These are phyloP conservation scores for Neurospora crassa DNA, from an alignment of 2,329 filamentous ascomycete species.

Conservation along the genomic window DNA sequence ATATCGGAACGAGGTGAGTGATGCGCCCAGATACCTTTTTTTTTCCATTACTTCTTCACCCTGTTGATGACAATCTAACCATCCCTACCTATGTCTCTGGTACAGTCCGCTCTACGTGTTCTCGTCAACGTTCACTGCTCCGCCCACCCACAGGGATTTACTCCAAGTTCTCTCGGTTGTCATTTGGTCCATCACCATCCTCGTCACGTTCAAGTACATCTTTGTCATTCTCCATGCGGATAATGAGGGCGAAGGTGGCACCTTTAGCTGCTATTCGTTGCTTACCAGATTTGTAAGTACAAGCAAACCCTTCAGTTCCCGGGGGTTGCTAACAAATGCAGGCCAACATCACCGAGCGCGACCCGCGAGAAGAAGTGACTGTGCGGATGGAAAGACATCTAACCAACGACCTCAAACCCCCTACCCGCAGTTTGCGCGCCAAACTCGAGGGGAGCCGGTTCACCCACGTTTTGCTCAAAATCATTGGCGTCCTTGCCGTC, in stretches of 20 bases:
- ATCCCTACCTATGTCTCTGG: background rate
- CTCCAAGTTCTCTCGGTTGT: slow-evolving; percentile 58
- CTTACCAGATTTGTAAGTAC: slow-evolving; percentile 12
- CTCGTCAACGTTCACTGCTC: slow-evolving; percentile 53
- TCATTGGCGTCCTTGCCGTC: slow-evolving; percentile 55
- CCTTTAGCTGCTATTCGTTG: slow-evolving; percentile 22
- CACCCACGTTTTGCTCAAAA: slow-evolving; percentile 45
- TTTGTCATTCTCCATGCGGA: slow-evolving; percentile 57
- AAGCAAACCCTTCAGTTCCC: background rate
- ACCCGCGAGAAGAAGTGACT: slow-evolving; percentile 21
- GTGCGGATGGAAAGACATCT: slow-evolving; percentile 49
- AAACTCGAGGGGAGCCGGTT: slow-evolving; percentile 47
- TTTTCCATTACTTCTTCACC: slow-evolving; percentile 27
- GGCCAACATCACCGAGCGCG: slow-evolving; percentile 12
- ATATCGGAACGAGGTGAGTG: slow-evolving; percentile 40
- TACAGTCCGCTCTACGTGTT: slow-evolving; percentile 56
- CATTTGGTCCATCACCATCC: slow-evolving; percentile 59
- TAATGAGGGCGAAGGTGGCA: slow-evolving; percentile 63
- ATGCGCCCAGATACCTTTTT: too few species aligned
- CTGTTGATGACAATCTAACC: background rate
- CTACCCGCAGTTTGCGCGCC: slow-evolving; percentile 42
- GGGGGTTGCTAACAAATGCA: background rate
- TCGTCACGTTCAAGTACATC: slow-evolving; percentile 62
- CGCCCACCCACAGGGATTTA: slow-evolving; percentile 48
- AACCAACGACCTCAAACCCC: slow-evolving; percentile 44